A percentile compares a stretch with the other conserved stretches of the same genome.
Conservation (phyloP, 805 yeast genomes). For the Debaryomyces tyrocola region DNA sequence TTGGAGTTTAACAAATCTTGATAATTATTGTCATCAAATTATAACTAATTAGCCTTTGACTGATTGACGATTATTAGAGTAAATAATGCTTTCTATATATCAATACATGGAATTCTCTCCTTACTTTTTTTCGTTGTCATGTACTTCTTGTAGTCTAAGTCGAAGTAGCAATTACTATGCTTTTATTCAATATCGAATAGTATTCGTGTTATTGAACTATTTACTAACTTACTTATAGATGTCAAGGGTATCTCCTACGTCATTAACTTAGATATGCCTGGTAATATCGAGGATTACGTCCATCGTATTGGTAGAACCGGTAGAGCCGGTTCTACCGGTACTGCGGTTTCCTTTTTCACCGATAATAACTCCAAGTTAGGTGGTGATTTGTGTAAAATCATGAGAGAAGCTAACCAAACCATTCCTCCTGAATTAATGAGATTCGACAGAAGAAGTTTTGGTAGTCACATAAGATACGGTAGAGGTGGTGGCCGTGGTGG, state of each 20-base stretch:
- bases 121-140: conserved; percentile 1
- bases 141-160: conserved; percentile 5
- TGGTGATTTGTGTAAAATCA: conserved; percentile 81
- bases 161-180: conserved; percentile 1
- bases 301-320: conserved; percentile 99
- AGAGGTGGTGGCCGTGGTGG: conserved; percentile 59
- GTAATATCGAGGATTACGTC: conserved; percentile 96
- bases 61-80: background rate
- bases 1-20: background rate
- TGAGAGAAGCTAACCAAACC: conserved; percentile 93
- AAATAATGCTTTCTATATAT: conserved; percentile 11
- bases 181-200: background rate
- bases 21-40: background rate
- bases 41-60: background rate
- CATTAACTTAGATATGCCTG: conserved; percentile 96
- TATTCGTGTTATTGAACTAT: background rate
- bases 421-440: conserved; percentile 78
- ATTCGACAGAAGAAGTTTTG: conserved; percentile 65
- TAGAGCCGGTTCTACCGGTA: conserved; percentile 96
- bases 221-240: conserved; percentile 55
- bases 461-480: conserved; percentile 53
- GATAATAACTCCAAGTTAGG: conserved; percentile 85
- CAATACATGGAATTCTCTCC: conserved; percentile 9
- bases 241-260: conserved; percentile 96
- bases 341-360: conserved; percentile 93